Percentiles rank a stretch among this genome's conserved stretches.
Evolutionary conservation across 306 rosid genomes (phyloP).

Genomic region (Cyclanthera cordifolia): DNA sequence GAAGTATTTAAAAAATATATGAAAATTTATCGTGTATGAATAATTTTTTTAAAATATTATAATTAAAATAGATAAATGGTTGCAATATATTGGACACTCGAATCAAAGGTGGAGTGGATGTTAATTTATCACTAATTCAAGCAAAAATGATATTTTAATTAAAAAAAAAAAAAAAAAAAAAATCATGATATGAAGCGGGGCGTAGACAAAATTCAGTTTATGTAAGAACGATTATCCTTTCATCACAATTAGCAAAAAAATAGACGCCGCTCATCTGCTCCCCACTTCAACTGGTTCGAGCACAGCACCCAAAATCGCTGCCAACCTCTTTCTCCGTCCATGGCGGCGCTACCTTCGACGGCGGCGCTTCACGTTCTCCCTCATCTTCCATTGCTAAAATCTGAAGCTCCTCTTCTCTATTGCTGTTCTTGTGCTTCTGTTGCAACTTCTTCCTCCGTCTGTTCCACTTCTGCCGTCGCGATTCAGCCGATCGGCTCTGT

Average conservation of each 20-base stretch:
- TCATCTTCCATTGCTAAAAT: constrained; percentile 20
- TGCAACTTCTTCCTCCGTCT: constrained; percentile 12
- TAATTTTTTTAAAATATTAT: no score
- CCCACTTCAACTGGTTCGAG: neutral
- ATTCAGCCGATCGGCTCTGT: constrained; percentile 28
- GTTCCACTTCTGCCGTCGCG: neutral
- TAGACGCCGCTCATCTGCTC: neutral
- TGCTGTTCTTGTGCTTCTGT: constrained; percentile 19
- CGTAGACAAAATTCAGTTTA: neutral
- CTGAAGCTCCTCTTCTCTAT: constrained; percentile 19
- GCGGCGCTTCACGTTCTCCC: constrained; percentile 30
- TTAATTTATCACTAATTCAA: no score
- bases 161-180: no score
- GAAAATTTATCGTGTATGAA: no score
- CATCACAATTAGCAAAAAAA: neutral
- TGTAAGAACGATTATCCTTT: neutral
- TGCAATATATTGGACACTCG: no score
- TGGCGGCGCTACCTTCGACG: constrained; percentile 46
- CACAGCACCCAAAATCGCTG: neutral
- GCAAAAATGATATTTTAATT: no score
- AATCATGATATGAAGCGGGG: no score
- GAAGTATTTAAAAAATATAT: no score
- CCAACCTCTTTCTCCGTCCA: constrained; percentile 26
- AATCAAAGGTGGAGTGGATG: no score
- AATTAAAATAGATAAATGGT: no score